Percentiles rank a stretch among this genome's conserved stretches.
Conservation (phyloP, 1,284 basidiomycete genomes). For the Binderoboletus segoi region DNA sequence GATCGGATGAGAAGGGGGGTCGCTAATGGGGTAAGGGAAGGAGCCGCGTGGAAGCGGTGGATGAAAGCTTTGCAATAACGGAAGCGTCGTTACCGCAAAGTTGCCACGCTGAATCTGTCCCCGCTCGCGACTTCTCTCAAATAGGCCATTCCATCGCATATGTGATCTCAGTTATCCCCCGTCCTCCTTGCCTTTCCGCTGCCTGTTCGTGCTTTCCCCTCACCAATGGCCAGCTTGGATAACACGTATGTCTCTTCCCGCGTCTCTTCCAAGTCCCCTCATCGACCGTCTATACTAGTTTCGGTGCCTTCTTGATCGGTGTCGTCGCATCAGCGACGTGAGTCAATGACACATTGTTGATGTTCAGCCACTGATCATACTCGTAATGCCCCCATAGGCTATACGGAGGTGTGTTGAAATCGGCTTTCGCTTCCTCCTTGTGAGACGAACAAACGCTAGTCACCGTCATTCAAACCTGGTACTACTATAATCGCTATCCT, state of each 20-base stretch:
- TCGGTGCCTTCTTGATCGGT: slow-evolving; percentile 57
- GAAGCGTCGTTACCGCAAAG: slow-evolving; percentile 25
- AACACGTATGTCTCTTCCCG: slow-evolving; percentile 24
- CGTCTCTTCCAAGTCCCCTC: too few species aligned
- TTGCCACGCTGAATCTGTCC: slow-evolving; percentile 14
- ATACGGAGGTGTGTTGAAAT: slow-evolving; percentile 49
- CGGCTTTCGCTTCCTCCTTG: not conserved
- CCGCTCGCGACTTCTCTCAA: slow-evolving; percentile 20
- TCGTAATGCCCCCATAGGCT: slow-evolving; percentile 38
- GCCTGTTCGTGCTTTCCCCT: not conserved
- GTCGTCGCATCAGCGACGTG: slow-evolving; percentile 53
- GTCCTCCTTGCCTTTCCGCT: not conserved
- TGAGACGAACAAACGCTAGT: slow-evolving; percentile 38
- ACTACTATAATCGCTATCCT: slow-evolving; percentile 54
- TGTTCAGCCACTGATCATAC: not conserved
- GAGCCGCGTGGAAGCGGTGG: slow-evolving; percentile 24
- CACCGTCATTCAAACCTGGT: slow-evolving; percentile 61
- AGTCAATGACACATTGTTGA: slow-evolving; percentile 23
- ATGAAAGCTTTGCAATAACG: slow-evolving; percentile 32
- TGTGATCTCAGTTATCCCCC: slow-evolving; percentile 7
- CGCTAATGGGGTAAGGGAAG: slow-evolving; percentile 22
- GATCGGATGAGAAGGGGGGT: slow-evolving; percentile 19
- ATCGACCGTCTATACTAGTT: slow-evolving; percentile 32
- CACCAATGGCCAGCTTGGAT: slow-evolving; percentile 24
- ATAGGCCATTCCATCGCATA: slow-evolving; percentile 17